Percentiles rank a stretch among this genome's conserved stretches.
Evolutionary conservation across 2,329 filamentous ascomycete species (phyloP).

Genomic region (Talaromyces sp.): DNA sequence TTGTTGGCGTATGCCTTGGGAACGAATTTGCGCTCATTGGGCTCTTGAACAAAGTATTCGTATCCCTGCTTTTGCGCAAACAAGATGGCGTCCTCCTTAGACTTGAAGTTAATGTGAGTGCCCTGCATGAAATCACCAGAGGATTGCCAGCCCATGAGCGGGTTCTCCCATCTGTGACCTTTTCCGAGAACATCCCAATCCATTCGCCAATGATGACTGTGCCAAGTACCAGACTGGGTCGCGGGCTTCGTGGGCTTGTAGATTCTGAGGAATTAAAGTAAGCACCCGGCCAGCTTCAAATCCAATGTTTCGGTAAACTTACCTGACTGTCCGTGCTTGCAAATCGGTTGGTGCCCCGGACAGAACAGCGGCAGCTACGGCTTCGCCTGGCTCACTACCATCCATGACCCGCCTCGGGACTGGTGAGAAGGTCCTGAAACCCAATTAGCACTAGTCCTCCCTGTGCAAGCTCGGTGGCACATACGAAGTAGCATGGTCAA

Average conservation of each 20-base stretch:
- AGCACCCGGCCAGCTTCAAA: not conserved
- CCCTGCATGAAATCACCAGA: slow-evolving; percentile 94
- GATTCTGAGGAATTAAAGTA: slow-evolving; percentile 61
- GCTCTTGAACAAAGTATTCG: slow-evolving; percentile 98
- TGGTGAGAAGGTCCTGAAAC: slow-evolving; percentile 75
- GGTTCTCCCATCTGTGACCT: slow-evolving; percentile 97
- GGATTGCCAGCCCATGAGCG: slow-evolving; percentile 97
- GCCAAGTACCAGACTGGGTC: slow-evolving; percentile 89
- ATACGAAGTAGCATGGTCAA: slow-evolving; percentile 90
- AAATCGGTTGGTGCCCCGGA: slow-evolving; percentile 92
- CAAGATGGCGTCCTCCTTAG: slow-evolving; percentile 87
- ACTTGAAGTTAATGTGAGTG: slow-evolving; percentile 83
- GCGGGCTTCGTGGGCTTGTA: slow-evolving; percentile 90
- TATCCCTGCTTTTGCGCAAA: slow-evolving; percentile 99
- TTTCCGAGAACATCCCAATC: slow-evolving; percentile 94
- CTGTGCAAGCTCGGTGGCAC: slow-evolving; percentile 29
- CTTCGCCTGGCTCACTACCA: slow-evolving; percentile 74
- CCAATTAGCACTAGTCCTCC: slow-evolving; percentile 26
- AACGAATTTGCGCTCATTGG: slow-evolving; percentile 77
- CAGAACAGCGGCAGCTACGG: slow-evolving; percentile 76
- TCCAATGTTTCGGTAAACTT: slow-evolving; percentile 32
- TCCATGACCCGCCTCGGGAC: slow-evolving; percentile 86
- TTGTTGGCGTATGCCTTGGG: slow-evolving; percentile 98
- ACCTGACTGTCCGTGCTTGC: slow-evolving; percentile 92
- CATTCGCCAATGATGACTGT: slow-evolving; percentile 86